Conservation (phyloP, 1,284 basidiomycete genomes). For the Melampsora larici-populina region DNA sequence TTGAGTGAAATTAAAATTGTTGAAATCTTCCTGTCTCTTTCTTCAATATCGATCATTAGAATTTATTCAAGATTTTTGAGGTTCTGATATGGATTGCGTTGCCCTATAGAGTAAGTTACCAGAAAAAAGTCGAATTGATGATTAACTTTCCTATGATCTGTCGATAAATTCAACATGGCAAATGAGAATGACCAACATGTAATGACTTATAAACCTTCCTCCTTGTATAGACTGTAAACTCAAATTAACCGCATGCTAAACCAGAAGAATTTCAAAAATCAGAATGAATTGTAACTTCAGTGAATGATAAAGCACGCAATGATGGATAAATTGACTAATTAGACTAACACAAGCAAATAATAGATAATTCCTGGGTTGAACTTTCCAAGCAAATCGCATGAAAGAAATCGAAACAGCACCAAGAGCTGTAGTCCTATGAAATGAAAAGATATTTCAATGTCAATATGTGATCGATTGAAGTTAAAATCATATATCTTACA, state of each 20-base stretch:
- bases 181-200: conserved; percentile 25
- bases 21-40: neutral
- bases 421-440: conserved; percentile 68
- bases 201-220: conserved; percentile 24
- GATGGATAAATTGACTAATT: too few relatives aligned
- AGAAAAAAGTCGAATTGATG: neutral
- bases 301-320: too few relatives aligned
- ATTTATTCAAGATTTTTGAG: neutral
- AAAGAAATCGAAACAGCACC: conserved; percentile 85
- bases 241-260: conserved; percentile 39
- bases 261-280: neutral
- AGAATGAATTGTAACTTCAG: neutral
- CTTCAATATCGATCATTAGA: neutral
- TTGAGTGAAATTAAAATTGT: neutral
- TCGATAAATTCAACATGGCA: neutral
- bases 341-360: conserved; percentile 69
- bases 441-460: neutral
- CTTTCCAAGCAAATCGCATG: conserved; percentile 94
- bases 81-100: neutral
- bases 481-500: conserved; percentile 56
- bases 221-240: conserved; percentile 41
- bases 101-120: neutral
- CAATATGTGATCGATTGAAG: neutral
- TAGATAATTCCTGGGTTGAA: conserved; percentile 81
- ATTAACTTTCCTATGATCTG: neutral